These are phyloP conservation scores for Mortierella sp. DNA, from an alignment of 371 early-diverging fungal genomes.

Conservation along the genomic window DNA sequence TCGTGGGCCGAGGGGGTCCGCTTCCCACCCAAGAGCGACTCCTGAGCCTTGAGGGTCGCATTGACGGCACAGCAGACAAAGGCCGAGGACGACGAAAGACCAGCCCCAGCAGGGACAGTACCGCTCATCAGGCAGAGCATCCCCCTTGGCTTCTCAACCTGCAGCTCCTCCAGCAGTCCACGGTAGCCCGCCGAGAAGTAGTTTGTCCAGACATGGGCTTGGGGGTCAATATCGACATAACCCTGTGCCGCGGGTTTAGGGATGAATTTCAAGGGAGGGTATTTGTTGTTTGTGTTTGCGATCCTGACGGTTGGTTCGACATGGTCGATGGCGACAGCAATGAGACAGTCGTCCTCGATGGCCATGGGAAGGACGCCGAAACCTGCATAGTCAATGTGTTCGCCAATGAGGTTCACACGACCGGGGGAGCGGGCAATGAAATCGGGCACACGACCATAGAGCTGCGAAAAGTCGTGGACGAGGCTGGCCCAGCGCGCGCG, in stretches of 20 bases:
- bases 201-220: slow-evolving; percentile 82
- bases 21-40: slow-evolving; percentile 45
- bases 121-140: slow-evolving; percentile 82
- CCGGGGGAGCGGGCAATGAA: slow-evolving; percentile 94
- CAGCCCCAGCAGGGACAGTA: slow-evolving; percentile 87
- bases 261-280: slow-evolving; percentile 70
- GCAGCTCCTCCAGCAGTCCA: slow-evolving; percentile 77
- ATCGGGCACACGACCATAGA: slow-evolving; percentile 77
- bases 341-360: slow-evolving; percentile 88
- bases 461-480: slow-evolving; percentile 65
- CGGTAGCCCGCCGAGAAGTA: slow-evolving; percentile 88
- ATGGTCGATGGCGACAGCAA: slow-evolving; percentile 73
- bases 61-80: slow-evolving; percentile 85
- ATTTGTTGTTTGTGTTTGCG: slow-evolving; percentile 75
- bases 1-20: slow-evolving; percentile 69
- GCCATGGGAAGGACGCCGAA: slow-evolving; percentile 97
- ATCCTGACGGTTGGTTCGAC: slow-evolving; percentile 66
- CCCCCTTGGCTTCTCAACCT: slow-evolving; percentile 70
- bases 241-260: slow-evolving; percentile 64
- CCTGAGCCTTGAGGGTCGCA: slow-evolving; percentile 75
- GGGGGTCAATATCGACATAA: slow-evolving; percentile 78
- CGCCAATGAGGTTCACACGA: slow-evolving; percentile 93
- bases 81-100: slow-evolving; percentile 89
- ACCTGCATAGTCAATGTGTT: slow-evolving; percentile 97
- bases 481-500: slow-evolving; percentile 58